phyloP scores from a whole-genome alignment of 2,329 filamentous ascomycete species.

The Scedosporium apiospermum region DNA sequence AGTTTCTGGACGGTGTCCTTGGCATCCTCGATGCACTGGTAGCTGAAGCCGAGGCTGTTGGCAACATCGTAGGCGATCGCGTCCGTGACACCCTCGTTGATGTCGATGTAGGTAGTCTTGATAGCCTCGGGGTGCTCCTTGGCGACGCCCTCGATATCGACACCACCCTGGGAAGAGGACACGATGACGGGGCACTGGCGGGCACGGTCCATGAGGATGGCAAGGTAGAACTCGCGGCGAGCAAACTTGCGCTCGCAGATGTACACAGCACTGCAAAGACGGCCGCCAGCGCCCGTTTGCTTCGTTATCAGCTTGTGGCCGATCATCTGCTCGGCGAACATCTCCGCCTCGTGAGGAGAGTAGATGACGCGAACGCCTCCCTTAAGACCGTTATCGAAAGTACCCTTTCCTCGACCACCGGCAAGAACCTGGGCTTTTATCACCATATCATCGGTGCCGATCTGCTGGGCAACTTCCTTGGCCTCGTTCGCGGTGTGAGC shows the following conservation, averaged over 20 bases:
- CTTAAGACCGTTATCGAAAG: conserved; percentile 97
- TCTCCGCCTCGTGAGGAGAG: conserved; percentile 90
- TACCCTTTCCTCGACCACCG: conserved; percentile 94
- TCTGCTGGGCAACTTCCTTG: conserved; percentile 80
- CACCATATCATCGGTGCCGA: conserved; percentile 93
- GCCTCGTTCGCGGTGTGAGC: conserved; percentile 79
- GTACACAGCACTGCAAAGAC: conserved; percentile 94
- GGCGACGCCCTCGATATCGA: conserved; percentile 98
- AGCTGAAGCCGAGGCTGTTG: conserved; percentile 88
- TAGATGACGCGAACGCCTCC: conserved; percentile 98
- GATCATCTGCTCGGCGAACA: conserved; percentile 99
- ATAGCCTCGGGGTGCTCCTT: conserved; percentile 97
- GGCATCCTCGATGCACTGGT: conserved; percentile 93
- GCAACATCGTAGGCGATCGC: conserved; percentile 87
- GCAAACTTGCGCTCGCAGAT: conserved; percentile 99
- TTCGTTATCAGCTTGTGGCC: conserved; percentile 99
- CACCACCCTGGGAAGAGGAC: conserved; percentile 94
- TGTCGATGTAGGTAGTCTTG: conserved; percentile 86
- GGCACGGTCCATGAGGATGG: conserved; percentile 93
- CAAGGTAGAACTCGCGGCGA: conserved; percentile 97
- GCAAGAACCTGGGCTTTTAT: conserved; percentile 99
- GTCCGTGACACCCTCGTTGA: conserved; percentile 90
- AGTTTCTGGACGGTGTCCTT: conserved; percentile 97
- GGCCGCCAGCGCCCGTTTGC: conserved; percentile 89
- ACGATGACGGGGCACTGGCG: conserved; percentile 91